Base-by-base conservation (phyloP, 192 early-diverging fungal genomes). In the Backusella tuberculispora region DNA sequence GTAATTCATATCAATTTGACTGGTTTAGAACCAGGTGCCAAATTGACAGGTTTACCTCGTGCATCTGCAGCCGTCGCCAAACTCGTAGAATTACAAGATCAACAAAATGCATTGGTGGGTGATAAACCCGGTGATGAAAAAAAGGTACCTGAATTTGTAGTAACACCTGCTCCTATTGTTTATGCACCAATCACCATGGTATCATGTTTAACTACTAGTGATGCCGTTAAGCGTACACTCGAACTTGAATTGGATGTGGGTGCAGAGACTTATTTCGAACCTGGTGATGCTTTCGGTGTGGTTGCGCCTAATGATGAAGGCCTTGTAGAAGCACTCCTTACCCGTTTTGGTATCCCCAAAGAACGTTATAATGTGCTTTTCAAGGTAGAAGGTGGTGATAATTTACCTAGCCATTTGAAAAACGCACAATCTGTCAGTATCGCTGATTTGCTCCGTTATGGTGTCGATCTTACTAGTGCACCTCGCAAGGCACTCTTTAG, bases 211-310 rank as follows among this genome's bases (percentile, higher is more conserved):
- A 93, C 93, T 0, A 78, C 88, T 17, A 63, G 70, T 0, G 87
- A 89, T 66, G 92, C 94, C 0, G 69, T 93, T 34, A 96, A 95
- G 83, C 88, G 92, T 72, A 92, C 91, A 4, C 74, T 93, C 17
- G 76, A 84, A 8, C 29, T 91, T 0, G 91, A 92, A 48, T 74
- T 92, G 41, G 86, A 84, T 29, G 77, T 89, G 66, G 77, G 56
- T 12, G 24, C 66, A 1, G 53, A 75, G 5, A 65, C 56, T 0
- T 72, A 86, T 10, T 93, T 88, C 73, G 53, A 81, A 5, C 90
- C 94, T 19, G 95, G 95, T 17, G 95, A 96, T 79, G 86, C 95
- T 5, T 92, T 99, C 84, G 96, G 93, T 47, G 80, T 98, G n/a
- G 74, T 88, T 53, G 95, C 93, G 1, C 95, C 96, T n/a, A 96